These are phyloP conservation scores for Fusarium sp. DNA, from an alignment of 2,329 filamentous ascomycete genomes.

Conservation along the genomic window DNA sequence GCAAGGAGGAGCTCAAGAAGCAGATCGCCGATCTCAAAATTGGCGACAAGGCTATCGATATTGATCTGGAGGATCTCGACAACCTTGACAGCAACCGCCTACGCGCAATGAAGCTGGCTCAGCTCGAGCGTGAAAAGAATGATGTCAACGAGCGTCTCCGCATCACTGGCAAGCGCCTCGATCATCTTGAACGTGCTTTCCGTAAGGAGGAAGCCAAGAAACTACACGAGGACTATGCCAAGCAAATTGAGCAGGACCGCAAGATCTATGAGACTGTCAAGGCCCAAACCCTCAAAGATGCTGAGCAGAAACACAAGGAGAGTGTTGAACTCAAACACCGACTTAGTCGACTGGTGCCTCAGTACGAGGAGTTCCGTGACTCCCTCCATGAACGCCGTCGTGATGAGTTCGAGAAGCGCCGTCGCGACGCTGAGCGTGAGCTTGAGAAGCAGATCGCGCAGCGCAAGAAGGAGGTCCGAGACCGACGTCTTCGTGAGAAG, in stretches of 20 bases:
- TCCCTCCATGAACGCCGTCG: slow-evolving; percentile 87
- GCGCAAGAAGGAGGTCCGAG: slow-evolving; percentile 88
- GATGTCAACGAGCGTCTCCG: slow-evolving; percentile 91
- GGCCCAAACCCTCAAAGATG: slow-evolving; percentile 79
- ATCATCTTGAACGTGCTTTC: slow-evolving; percentile 96
- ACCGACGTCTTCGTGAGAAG: slow-evolving; percentile 84
- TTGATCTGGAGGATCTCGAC: slow-evolving; percentile 84
- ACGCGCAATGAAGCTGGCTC: slow-evolving; percentile 92
- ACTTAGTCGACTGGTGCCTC: slow-evolving; percentile 83
- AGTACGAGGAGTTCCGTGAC: slow-evolving; percentile 85
- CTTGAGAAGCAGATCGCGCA: slow-evolving; percentile 90
- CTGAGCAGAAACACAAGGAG: slow-evolving; percentile 89
- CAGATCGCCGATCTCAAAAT: slow-evolving; percentile 92
- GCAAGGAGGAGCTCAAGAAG: slow-evolving; percentile 93
- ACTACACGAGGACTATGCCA: slow-evolving; percentile 83
- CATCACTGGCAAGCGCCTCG: slow-evolving; percentile 92
- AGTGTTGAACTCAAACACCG: slow-evolving; percentile 94
- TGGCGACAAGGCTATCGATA: slow-evolving; percentile 77
- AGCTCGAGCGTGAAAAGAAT: slow-evolving; percentile 98
- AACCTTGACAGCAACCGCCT: slow-evolving; percentile 90
- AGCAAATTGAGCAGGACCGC: slow-evolving; percentile 81
- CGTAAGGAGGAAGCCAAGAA: slow-evolving; percentile 96
- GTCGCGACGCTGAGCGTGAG: slow-evolving; percentile 90
- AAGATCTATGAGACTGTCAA: slow-evolving; percentile 84
- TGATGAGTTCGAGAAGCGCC: slow-evolving; percentile 95